Evolutionary conservation across 2,329 filamentous ascomycete genomes (phyloP).

Genomic region (Stagonosporopsis rhizophila): DNA sequence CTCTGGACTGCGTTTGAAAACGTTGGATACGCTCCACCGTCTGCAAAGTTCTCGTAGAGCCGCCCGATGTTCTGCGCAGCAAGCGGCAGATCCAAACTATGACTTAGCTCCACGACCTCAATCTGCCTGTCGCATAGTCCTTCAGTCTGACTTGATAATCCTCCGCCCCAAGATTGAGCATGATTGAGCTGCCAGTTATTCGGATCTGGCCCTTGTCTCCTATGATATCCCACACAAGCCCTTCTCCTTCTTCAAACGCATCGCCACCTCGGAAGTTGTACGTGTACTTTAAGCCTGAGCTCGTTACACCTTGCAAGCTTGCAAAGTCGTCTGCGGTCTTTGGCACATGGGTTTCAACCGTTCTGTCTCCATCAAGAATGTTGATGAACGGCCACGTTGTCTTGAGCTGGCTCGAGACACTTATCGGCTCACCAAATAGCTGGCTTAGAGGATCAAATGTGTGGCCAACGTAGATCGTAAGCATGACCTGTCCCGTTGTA

Average conservation of each 20-base stretch:
- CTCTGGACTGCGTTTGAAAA: background rate
- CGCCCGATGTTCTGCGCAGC: background rate
- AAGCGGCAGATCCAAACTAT: background rate
- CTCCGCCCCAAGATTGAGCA: background rate
- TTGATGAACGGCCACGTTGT: background rate
- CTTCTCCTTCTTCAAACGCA: slow-evolving; percentile 1
- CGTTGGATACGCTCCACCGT: background rate
- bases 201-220: slow-evolving; percentile 1
- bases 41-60: background rate
- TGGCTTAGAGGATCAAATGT: background rate
- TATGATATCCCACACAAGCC: background rate
- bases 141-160: background rate
- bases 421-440: background rate
- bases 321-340: background rate
- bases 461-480: background rate
- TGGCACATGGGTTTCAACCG: background rate
- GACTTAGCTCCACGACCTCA: background rate
- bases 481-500: background rate
- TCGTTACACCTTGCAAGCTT: background rate
- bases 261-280: background rate
- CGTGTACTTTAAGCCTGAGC: background rate
- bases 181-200: background rate
- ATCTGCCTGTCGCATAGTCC: background rate
- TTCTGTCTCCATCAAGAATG: background rate
- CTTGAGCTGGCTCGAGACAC: background rate